Evolutionary conservation across 2,329 filamentous ascomycete genomes (phyloP).

Genomic region (Phyllosticta citriasiana): DNA sequence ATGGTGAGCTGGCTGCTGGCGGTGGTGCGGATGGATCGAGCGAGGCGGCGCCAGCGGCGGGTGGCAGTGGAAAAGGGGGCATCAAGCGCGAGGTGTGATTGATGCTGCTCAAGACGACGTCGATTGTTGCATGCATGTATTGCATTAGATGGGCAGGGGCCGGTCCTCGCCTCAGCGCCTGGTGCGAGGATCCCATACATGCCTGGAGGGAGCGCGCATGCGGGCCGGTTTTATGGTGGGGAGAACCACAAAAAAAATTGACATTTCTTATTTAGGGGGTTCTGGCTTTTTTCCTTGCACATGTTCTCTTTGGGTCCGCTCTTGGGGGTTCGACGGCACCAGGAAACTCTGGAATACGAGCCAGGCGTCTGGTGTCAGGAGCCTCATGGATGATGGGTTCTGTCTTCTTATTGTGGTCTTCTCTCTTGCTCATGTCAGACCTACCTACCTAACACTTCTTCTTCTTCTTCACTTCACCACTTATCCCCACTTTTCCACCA

Average conservation of each 20-base stretch:
- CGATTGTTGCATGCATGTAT: background rate
- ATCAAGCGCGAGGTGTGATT: slow-evolving; percentile 3
- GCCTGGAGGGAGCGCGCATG: background rate
- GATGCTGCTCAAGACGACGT: background rate
- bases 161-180: background rate
- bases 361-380: background rate
- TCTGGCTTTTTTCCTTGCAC: background rate
- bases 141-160: background rate
- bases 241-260: background rate
- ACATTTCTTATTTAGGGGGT: background rate
- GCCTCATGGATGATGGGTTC: background rate
- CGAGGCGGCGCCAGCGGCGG: background rate
- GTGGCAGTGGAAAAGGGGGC: background rate
- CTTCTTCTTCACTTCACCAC: background rate
- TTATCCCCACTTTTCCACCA: background rate
- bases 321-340: background rate
- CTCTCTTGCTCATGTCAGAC: too few relatives aligned
- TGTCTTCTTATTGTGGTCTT: background rate
- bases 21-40: background rate
- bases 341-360: background rate
- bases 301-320: too few relatives aligned
- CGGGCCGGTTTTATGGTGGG: background rate
- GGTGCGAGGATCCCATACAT: background rate
- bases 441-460: too few relatives aligned
- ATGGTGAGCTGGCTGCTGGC: slow-evolving; percentile 22